These are phyloP conservation scores for Monotropa hypopitys DNA, from an alignment of 179 eudicot genomes.

Conservation along the genomic window DNA sequence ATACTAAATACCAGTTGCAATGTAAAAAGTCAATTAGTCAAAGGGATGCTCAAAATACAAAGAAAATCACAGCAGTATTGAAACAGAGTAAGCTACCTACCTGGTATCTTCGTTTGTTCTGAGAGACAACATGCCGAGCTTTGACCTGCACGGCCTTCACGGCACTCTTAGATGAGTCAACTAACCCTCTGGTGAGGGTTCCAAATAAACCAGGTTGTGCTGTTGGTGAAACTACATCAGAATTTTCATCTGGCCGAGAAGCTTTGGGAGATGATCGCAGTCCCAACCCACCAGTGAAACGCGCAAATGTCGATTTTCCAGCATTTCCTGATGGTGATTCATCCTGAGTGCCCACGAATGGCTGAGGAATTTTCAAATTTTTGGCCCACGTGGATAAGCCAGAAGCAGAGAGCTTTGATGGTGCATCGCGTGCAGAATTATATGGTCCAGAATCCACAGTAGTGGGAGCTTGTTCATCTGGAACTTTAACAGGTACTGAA, in stretches of 20 bases:
- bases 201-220: conserved; percentile 59
- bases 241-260: conserved; percentile 36
- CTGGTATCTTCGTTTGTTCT: conserved; percentile 96
- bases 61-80: neutral
- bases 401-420: conserved; percentile 42
- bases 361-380: conserved; percentile 53
- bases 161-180: conserved; percentile 84
- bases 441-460: conserved; percentile 22
- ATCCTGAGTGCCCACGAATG: conserved; percentile 38
- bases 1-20: neutral
- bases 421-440: conserved; percentile 26
- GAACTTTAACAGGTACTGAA: conserved; percentile 17
- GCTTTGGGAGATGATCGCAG: conserved; percentile 63
- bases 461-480: conserved; percentile 26
- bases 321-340: conserved; percentile 41
- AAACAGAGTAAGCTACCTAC: conserved; percentile 36
- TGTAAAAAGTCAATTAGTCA: neutral
- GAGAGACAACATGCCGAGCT: conserved; percentile 98
- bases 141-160: conserved; percentile 89
- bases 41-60: neutral
- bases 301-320: conserved; percentile 62
- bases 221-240: conserved; percentile 44
- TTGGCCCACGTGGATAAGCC: conserved; percentile 76
- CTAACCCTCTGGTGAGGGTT: conserved; percentile 67
- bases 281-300: conserved; percentile 57